These are phyloP conservation scores for Schizonepeta tenuifolia DNA, from an alignment of 257 asterid genomes.

Conservation along the genomic window DNA sequence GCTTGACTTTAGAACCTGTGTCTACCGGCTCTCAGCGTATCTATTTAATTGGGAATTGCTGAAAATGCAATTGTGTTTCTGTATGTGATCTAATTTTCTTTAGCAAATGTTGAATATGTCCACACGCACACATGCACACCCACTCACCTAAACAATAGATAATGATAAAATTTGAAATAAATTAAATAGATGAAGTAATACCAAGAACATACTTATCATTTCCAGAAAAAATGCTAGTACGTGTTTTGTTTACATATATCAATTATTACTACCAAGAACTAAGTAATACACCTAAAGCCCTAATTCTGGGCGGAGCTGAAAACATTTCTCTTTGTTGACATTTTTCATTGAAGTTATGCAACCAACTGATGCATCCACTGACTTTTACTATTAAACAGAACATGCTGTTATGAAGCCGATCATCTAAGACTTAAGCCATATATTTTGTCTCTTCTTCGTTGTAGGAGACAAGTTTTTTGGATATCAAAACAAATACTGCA, in stretches of 20 bases:
- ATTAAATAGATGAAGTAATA: background rate
- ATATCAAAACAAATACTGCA: slow-evolving; percentile 98
- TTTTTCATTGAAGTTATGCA: background rate
- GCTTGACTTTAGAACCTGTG: slow-evolving; percentile 1
- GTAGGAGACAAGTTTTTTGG: slow-evolving; percentile 99
- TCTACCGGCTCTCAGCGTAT: background rate
- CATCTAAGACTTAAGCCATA: slow-evolving; percentile 23
- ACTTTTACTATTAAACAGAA: slow-evolving; percentile 1
- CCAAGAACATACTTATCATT: background rate
- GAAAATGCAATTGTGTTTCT: background rate
- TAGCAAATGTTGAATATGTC: background rate
- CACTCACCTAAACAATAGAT: background rate
- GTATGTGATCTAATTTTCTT: background rate
- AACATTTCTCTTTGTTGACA: background rate
- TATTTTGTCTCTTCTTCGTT: slow-evolving; percentile 30
- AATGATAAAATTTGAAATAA: background rate
- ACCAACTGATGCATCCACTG: slow-evolving; percentile 15
- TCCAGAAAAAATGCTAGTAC: background rate
- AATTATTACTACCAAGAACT: no score
- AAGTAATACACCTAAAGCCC: no score
- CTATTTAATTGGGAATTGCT: background rate
- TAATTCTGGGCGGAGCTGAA: background rate
- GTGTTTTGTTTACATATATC: no score
- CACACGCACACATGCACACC: background rate
- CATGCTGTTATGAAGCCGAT: slow-evolving; percentile 30